phyloP scores from a whole-genome alignment of 768 basidiomycete species.

The Psilocybe cubensis region DNA sequence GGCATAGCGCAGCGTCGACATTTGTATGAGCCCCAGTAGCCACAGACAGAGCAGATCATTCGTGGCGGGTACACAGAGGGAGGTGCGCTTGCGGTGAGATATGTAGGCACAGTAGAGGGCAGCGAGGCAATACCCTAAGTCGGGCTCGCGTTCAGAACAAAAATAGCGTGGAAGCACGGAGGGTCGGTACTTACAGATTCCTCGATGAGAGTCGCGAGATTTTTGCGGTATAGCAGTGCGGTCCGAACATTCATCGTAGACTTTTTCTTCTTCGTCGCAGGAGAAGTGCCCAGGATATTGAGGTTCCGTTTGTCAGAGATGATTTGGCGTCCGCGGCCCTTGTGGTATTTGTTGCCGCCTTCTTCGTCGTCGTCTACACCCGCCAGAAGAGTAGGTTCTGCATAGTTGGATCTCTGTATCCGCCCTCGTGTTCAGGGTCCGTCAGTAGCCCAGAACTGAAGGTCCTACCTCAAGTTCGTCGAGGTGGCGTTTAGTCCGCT shows the following conservation, averaged over 20 bases:
- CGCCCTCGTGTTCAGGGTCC: conserved; percentile 12
- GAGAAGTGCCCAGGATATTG: conserved; percentile 48
- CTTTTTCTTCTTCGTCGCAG: conserved; percentile 70
- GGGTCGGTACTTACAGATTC: conserved; percentile 67
- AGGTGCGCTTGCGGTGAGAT: conserved; percentile 70
- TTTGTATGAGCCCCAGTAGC: conserved; percentile 81
- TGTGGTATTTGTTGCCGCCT: conserved; percentile 49
- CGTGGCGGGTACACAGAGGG: conserved; percentile 67
- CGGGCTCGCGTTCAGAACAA: background rate
- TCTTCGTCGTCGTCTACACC: conserved; percentile 50
- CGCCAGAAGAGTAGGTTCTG: conserved; percentile 54
- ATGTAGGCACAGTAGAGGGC: conserved; percentile 60
- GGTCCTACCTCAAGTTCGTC: conserved; percentile 79
- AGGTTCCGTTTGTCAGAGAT: conserved; percentile 77
- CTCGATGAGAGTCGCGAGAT: conserved; percentile 69
- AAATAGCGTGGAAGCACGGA: conserved; percentile 5
- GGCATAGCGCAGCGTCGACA: conserved; percentile 79
- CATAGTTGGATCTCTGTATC: conserved; percentile 79
- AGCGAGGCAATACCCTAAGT: conserved; percentile 60
- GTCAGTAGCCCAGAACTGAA: conserved; percentile 3
- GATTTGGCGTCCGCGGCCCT: conserved; percentile 75
- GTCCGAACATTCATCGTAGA: conserved; percentile 81
- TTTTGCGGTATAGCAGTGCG: conserved; percentile 84
- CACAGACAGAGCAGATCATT: conserved; percentile 82
- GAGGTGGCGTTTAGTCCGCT: conserved; percentile 76